Evolutionary conservation across 1,284 basidiomycete genomes (phyloP), one percentile per base, ranked within the genome.

Genomic region (Rhodotorula sp.): DNA sequence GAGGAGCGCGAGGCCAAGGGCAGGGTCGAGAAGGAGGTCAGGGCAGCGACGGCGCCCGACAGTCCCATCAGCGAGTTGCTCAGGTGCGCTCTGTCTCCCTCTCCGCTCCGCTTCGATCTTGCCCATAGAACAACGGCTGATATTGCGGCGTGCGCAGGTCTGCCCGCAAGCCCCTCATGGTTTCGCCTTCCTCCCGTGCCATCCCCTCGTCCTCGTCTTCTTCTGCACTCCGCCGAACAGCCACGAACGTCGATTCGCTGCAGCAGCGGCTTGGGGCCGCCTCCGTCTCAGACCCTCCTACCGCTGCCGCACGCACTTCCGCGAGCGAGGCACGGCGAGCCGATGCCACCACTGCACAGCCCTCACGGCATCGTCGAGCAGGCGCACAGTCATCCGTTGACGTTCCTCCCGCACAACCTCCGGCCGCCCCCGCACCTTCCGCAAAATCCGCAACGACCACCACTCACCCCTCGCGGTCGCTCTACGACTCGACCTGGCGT

Each of bases 21-120:
- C 26, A 58, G 77, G 62, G 69, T 81, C 79, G 94, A 99, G 85
- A 88, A 90, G 77, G 94, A 97, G 80, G 95, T 96, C 86, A 88
- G 92, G 82, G 89, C 90, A 76, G 96, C 94, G 3, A 91, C 98
- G 6, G 91, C 94, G 78, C 96, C 95, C 7, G 93, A 92, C 61
- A 91, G 89, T 73, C 95, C 96, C 0, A 95, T 99, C 70, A 92
- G 92, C 28, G 92, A 91, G 9, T 83, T 99, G 62, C 86, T 99
- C 77, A 81, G 83, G 77, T 81, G 53, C 58, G 79, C 76, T 56
- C 26, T 65, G 30, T 15, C 20, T 18, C 18, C 8, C 46, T 30
- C n/a, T 54, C 46, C 11, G 24, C 34, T 26, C n/a, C 47, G 9
- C 26, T 30, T 11, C 26, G 20, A 20, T 18, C 53, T 34, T 24